These are phyloP conservation scores for Tubosaeta sp. DNA, from an alignment of 768 basidiomycete species.

Conservation along the genomic window DNA sequence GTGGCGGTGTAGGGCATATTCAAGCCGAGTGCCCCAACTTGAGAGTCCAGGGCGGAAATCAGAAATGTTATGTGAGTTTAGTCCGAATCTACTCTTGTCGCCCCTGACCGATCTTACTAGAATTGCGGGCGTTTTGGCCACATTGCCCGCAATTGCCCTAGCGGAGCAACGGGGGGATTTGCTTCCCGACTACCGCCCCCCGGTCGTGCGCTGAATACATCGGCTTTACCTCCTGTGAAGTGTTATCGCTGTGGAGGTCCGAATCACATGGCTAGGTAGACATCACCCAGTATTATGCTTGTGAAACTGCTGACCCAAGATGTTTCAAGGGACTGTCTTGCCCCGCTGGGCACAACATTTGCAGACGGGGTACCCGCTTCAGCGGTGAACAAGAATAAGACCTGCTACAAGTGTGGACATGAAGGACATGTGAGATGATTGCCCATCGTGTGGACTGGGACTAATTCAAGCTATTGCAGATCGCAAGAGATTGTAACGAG, in stretches of 20 bases:
- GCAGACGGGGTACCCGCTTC: slow-evolving; percentile 39
- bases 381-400: slow-evolving; percentile 61
- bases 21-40: slow-evolving; percentile 84
- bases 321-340: slow-evolving; percentile 69
- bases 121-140: slow-evolving; percentile 82
- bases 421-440: slow-evolving; percentile 72
- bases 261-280: slow-evolving; percentile 80
- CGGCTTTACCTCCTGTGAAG: slow-evolving; percentile 76
- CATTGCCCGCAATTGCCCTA: slow-evolving; percentile 73
- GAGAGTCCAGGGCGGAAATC: slow-evolving; percentile 61
- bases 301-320: slow-evolving; percentile 5
- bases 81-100: slow-evolving; percentile 1
- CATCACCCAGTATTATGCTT: slow-evolving; percentile 1
- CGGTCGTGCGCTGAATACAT: slow-evolving; percentile 70
- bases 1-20: slow-evolving; percentile 88
- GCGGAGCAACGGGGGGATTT: slow-evolving; percentile 43
- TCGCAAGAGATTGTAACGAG: slow-evolving; percentile 65
- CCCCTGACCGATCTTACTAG: slow-evolving; percentile 32
- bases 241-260: slow-evolving; percentile 89
- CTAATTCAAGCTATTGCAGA: slow-evolving; percentile 34
- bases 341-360: slow-evolving; percentile 54
- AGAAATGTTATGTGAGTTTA: slow-evolving; percentile 78
- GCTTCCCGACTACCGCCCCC: slow-evolving; percentile 69
- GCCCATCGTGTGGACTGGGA: background rate
- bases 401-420: slow-evolving; percentile 85